These are phyloP conservation scores for Daedaleopsis sinensis DNA, from an alignment of 768 basidiomycete species.

Conservation along the genomic window DNA sequence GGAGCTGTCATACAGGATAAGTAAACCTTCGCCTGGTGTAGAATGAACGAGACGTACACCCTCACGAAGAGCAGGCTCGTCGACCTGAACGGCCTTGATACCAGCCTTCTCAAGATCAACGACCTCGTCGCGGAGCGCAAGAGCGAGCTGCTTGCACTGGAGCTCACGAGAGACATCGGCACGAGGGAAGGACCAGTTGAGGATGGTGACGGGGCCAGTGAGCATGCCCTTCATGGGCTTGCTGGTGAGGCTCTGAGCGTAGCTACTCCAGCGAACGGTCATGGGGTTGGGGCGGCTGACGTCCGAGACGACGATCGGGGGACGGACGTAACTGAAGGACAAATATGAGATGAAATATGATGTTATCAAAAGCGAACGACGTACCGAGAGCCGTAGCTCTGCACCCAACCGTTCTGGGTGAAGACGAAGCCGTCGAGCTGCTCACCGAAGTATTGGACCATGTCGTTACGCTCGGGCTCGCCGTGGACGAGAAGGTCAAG, in stretches of 20 bases:
- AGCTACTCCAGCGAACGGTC: slow-evolving; percentile 96
- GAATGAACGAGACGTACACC: slow-evolving; percentile 59
- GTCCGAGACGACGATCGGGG: slow-evolving; percentile 97
- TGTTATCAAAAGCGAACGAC: slow-evolving; percentile 40
- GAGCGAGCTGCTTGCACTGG: slow-evolving; percentile 97
- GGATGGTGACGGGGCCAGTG: slow-evolving; percentile 96
- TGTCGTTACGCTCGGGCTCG: slow-evolving; percentile 98
- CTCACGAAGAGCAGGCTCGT: slow-evolving; percentile 99
- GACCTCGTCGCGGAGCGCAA: slow-evolving; percentile 98
- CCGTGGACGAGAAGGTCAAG: slow-evolving; percentile 98
- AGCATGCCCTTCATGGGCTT: slow-evolving; percentile 99
- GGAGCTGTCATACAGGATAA: slow-evolving; percentile 52
- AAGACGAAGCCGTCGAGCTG: slow-evolving; percentile 94
- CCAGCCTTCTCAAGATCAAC: slow-evolving; percentile 95
- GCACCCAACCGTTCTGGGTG: slow-evolving; percentile 99
- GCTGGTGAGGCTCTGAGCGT: slow-evolving; percentile 91
- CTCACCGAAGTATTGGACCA: slow-evolving; percentile 99
- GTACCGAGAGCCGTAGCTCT: slow-evolving; percentile 93
- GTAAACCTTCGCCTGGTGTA: background rate
- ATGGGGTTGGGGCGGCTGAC: slow-evolving; percentile 91
- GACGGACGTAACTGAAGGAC: slow-evolving; percentile 82
- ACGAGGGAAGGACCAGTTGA: slow-evolving; percentile 99
- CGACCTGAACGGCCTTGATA: slow-evolving; percentile 98
- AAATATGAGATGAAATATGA: background rate
- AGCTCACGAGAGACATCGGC: slow-evolving; percentile 95